Evolutionary conservation across 2,329 filamentous ascomycete species (phyloP), one percentile per base, ranked within the genome.

Genomic region (Diplocarpon rosae): DNA sequence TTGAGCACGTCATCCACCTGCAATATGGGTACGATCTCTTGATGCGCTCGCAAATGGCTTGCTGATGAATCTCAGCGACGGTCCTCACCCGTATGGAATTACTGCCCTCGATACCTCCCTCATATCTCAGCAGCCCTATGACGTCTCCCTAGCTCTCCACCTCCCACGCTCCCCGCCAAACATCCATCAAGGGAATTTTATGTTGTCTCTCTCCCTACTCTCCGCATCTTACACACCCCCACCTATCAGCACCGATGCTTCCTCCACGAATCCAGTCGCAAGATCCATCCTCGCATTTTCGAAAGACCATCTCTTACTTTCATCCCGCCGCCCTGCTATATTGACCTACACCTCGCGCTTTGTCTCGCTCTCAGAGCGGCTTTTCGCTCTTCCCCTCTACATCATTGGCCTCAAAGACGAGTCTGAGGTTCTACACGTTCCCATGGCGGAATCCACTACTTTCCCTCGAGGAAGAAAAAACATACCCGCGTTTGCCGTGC

Each of bases 171-270:
- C 86, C 2, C 79, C 78, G 0, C 65, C 72, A 1, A 98, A 98
- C 58, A 66, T 84, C 16, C 75, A 74, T 2, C 75, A 76, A 12
- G 92, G 92, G 24, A 96, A 96, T 66, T 96, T 95, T 70, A 98
- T 98, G 92, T 69, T 96, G 14, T 81, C 85, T 37, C 67, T 95
- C 13, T 75, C 78, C 48, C 74, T 95, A 41, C 72, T 85, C 39
- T 71, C 71, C 20, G 65, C 66, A 17, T 62, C 64, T 17, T 63
- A 65, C 8, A 61, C 56, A 3, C 63, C 24, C 35, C 52, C 41
- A 36, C 52, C 40, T 51, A 60, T 47, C 51, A 39, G 33, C 16
- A 9, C 39, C 39, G n/a, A 17, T 15, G 20, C 33, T 8, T 59
- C 55, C 33, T 41, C 49, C 20, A 17, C 42, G 34, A 41, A 41